Conservation (phyloP, 2,329 filamentous ascomycete species). For the Fusarium haematococcum region DNA sequence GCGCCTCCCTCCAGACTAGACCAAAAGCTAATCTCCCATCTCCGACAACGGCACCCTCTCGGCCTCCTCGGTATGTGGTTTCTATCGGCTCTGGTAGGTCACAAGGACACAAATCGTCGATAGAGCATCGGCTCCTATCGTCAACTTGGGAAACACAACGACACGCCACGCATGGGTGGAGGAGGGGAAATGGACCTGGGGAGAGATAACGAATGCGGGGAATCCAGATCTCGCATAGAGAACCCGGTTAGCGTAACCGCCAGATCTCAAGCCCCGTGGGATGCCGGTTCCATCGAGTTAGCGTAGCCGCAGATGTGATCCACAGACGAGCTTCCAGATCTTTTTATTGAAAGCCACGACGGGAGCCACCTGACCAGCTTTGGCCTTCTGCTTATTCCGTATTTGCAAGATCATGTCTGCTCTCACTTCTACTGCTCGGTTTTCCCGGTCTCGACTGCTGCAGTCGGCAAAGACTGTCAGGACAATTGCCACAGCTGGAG, state of each 20-base stretch:
- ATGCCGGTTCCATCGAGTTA: conserved; percentile 1
- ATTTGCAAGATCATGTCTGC: not conserved
- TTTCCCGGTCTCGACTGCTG: not conserved
- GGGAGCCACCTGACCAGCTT: not conserved
- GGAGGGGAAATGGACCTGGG: not conserved
- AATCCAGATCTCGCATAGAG: not conserved
- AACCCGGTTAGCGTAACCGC: conserved; percentile 10
- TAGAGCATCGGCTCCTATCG: not conserved
- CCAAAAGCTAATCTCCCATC: conserved; percentile 1
- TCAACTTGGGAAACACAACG: not conserved
- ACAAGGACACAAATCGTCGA: not conserved
- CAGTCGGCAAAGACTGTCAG: not conserved
- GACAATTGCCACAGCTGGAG: conserved; percentile 7
- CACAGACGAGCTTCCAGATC: not conserved
- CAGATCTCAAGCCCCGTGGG: not conserved
- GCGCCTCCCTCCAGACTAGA: not conserved
- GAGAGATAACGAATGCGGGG: conserved; percentile 5
- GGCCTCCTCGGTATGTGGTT: not conserved
- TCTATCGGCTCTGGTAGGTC: not conserved
- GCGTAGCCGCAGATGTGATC: conserved; percentile 1
- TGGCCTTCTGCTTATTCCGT: not conserved
- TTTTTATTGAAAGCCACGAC: not conserved
- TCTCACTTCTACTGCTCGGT: not conserved
- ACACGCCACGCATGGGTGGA: not conserved
- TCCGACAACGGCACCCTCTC: conserved; percentile 8